Base-by-base conservation (phyloP, 2,329 filamentous ascomycete genomes). In the Botrytis hyacinthi region DNA sequence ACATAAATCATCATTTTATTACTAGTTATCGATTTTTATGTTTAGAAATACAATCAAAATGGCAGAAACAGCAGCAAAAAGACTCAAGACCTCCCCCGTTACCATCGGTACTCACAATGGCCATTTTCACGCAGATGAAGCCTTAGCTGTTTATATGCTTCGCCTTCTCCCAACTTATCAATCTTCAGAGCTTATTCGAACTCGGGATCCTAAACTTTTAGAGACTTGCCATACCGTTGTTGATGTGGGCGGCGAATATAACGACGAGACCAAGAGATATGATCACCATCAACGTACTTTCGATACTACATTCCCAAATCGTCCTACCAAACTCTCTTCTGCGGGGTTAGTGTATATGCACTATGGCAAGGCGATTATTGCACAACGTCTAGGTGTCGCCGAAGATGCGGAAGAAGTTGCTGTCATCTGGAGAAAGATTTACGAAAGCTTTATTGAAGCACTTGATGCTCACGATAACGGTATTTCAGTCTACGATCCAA, bases 51-150 rank as follows among this genome's bases (percentile, higher is more conserved):
- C 85, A n/a, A 77, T 84, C 79, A 87, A 80, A 81, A 92, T 92
- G 90, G 86, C 91, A 79, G 89, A 93, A 86, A 88, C 86, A 81
- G 88, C 91, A 80, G 84, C 91, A 76, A 98, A 98, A 85, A 92
- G 93, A 83, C 85, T 97, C 82, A 97, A 97, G 88, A 93, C 91
- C 78, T 86, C 89, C 76, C 84, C 85, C 76, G 83, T 83, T 74
- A 79, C 80, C 72, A 84, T 92, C 76, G 96, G 95, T 81, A 99
- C 96, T 44, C 96, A 99, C 88, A 98, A 92, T 85, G 96, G 96
- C 78, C 94, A 98, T 86, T 99, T 99, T 88, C 96, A 99, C 86
- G 96, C 96, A 82, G 96, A 99, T 83, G 96, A 99, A 86, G 95
- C 96, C 75, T 90, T 99, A 61, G 96, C 96, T 74, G 95, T 99